A percentile compares a stretch with the other conserved stretches of the same genome.
phyloP scores from a whole-genome alignment of 2,329 filamentous ascomycete species.

The Botrytis tulipae region DNA sequence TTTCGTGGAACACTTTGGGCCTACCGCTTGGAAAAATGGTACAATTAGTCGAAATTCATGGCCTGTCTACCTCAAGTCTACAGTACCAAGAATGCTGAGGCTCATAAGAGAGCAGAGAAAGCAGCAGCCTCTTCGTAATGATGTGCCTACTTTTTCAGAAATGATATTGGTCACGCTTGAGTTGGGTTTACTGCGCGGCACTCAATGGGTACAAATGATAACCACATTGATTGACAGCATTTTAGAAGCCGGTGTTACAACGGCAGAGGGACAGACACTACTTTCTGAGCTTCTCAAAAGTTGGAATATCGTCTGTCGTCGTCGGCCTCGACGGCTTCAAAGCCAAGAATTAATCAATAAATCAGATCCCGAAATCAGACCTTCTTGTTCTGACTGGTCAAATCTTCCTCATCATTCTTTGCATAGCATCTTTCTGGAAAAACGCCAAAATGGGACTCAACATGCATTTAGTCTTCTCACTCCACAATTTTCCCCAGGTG shows the following conservation, averaged over 20 bases:
- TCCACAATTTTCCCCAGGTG: constrained; percentile 24
- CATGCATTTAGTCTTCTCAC: constrained; percentile 29
- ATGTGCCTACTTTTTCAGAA: constrained; percentile 35
- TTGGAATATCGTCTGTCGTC: constrained; percentile 37
- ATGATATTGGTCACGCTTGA: constrained; percentile 31
- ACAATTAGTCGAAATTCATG: constrained; percentile 18
- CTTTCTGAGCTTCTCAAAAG: constrained; percentile 34
- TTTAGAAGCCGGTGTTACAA: neutral
- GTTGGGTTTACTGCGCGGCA: constrained; percentile 30
- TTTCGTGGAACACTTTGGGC: constrained; percentile 37
- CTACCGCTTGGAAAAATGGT: constrained; percentile 27
- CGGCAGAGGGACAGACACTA: constrained; percentile 23
- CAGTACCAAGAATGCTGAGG: constrained; percentile 26
- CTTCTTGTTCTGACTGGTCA: constrained; percentile 32
- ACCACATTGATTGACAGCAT: constrained; percentile 29
- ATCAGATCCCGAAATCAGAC: constrained; percentile 1
- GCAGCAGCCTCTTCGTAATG: constrained; percentile 26
- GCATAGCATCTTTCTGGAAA: neutral
- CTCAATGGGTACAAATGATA: constrained; percentile 35
- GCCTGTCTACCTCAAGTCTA: constrained; percentile 28
- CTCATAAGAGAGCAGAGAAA: constrained; percentile 30
- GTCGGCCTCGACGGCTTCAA: constrained; percentile 8
- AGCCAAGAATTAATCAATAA: neutral
- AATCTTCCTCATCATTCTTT: constrained; percentile 22
- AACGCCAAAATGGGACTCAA: constrained; percentile 24